Evolutionary conservation across 2,329 filamentous ascomycete species (phyloP), one percentile per base, ranked within the genome.

Genomic region (Thielaviopsis euricoi): DNA sequence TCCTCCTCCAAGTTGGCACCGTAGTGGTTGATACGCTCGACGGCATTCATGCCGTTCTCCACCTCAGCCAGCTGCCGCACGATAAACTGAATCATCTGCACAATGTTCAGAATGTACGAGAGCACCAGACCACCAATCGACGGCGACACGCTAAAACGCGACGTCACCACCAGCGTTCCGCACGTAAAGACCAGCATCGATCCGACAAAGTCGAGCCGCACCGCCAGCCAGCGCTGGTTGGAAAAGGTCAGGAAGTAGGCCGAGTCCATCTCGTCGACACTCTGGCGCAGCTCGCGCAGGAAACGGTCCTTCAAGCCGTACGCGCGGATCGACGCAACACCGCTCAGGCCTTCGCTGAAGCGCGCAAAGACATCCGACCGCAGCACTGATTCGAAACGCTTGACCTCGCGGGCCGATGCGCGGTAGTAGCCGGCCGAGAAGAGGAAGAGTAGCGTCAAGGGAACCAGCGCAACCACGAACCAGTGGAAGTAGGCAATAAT

Each of bases 11-110:
- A 79, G 64, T 87, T 71, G 0, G 81, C 88, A 57, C 88, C 90
- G 68, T 97, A 97, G 73, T 95, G 89, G 67, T 89, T 83, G 37
- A 97, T 76, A 54, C 93, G 85, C 71, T 97, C 91, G 0, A 94
- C 93, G 0, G 90, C 85, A 68, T 96, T 97, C 91, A 97, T 97
- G 67, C 90, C 89, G 71, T 96, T 97, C 70, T 97, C 91, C 9
- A 97, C 89, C 69, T 96, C 91, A 25, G 91, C 91, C 7, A 96
- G 77, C 70, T 97, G 91, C 19, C 93, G 82, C 19, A 97, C 88
- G 0, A 89, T 91, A 70, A 96, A 96, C 67, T 96, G 91, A 63
- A 97, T 85, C 86, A 96, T 89, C 69, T 94, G 88, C 19, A 95
- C 89, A 65, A 96, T 95, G 15, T 85, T 80, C 19, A 98, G 77